Base-by-base conservation (phyloP, 306 rosid species). In the Luffa aegyptiaca region DNA sequence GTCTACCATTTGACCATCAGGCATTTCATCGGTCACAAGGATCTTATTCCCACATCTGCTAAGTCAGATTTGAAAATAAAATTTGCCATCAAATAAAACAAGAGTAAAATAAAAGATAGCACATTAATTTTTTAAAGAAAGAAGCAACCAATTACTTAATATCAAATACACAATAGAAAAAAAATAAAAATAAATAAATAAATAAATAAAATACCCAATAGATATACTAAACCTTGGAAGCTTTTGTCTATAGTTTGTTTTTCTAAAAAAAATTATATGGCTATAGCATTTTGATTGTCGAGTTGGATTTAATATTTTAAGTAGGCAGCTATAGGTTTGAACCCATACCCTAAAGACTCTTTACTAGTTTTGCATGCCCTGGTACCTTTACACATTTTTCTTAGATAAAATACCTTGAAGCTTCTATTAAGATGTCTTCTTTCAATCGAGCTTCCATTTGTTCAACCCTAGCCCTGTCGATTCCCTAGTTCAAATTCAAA, bases 1-100 rank as follows among this genome's bases (percentile, higher is more conserved):
- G 89, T 94, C 98, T 45, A 94, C 96, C 98, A 94, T 94, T 87
- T 94, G 98, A 82, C 98, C 98, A 86, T 94, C 97, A 48, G 92
- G 97, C 79, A 94, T 90, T 85, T 94, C 98, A 84, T 92, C 98
- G 12, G 98, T 92, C 79, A 94, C 97, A 80, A 94, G 98, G 80
- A 94, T 94, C 89, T 90, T 92, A 85, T 92, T 86, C 80, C 93
- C 93, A 70, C 92, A 94, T 82, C 98, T 94, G 93, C 72, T 48
- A 79, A 42, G 49, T 72, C 83, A 89, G 72, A 82, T 84, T 81
- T 56, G 70, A 75, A 85, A 70, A 81, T 42, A 57, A 91, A 71
- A 81, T 56, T 33, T 76, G 36, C 66, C 52, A 80, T 80, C 81
- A 82, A 42, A 51, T 71, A 82, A 72, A 62, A 78, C 65, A 81